A percentile compares a stretch with the other conserved stretches of the same genome.
Conservation (phyloP, 441 rosid genomes). For the Corymbia citriodora region DNA sequence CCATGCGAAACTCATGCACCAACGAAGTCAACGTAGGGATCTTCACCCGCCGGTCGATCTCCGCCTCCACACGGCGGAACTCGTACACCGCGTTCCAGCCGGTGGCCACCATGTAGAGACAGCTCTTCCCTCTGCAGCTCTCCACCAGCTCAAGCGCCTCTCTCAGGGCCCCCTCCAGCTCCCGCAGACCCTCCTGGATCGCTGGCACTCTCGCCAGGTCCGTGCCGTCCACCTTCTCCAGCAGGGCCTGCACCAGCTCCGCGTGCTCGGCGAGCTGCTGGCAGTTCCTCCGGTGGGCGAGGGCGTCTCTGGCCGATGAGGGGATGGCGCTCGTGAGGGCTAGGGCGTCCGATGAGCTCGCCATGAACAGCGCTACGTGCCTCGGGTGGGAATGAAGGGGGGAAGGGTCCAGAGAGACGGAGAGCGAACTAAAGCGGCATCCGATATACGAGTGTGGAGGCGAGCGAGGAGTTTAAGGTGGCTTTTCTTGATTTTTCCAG, state of each 20-base stretch:
- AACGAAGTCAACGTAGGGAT: conserved; percentile 22
- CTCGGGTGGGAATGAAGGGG: background rate
- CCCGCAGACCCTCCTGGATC: conserved; percentile 21
- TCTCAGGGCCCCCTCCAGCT: conserved; percentile 22
- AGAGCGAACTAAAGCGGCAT: background rate
- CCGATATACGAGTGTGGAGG: background rate
- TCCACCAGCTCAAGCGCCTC: conserved; percentile 23
- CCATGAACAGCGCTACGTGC: background rate
- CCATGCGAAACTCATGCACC: conserved; percentile 33
- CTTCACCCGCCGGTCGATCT: conserved; percentile 24
- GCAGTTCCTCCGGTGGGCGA: conserved; percentile 22
- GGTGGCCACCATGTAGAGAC: conserved; percentile 33
- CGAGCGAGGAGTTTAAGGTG: background rate
- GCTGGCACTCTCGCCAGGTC: conserved; percentile 22
- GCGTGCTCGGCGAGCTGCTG: conserved; percentile 27
- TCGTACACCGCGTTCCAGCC: conserved; percentile 38
- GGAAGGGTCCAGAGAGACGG: background rate
- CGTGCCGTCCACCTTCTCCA: conserved; percentile 22
- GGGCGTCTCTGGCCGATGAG: background rate
- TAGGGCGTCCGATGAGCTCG: background rate
- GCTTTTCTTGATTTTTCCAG: background rate
- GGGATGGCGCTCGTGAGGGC: background rate
- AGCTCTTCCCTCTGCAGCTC: conserved; percentile 30
- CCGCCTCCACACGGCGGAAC: conserved; percentile 28
- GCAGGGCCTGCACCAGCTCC: conserved; percentile 16